These are phyloP conservation scores for Penicillium longicatenatum DNA, from an alignment of 495 filamentous ascomycete species.

Conservation along the genomic window DNA sequence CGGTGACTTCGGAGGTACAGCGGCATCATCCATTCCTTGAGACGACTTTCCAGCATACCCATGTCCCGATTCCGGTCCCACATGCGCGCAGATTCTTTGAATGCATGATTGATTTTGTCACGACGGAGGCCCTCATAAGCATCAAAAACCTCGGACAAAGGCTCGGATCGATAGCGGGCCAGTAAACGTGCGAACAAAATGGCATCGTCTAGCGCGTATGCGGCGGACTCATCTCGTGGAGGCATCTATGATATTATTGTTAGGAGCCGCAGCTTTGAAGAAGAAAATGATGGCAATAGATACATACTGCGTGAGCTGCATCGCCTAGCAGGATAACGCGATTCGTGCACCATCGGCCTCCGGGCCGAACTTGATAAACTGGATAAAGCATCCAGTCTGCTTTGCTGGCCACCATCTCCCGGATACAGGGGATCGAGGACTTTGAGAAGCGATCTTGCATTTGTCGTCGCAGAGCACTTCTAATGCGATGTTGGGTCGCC, in stretches of 20 bases:
- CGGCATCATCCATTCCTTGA: conserved; percentile 43
- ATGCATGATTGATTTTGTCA: conserved; percentile 51
- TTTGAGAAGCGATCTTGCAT: conserved; percentile 48
- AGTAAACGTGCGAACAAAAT: conserved; percentile 58
- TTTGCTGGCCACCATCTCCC: conserved; percentile 46
- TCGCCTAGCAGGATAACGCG: conserved; percentile 57
- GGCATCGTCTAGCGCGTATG: conserved; percentile 62
- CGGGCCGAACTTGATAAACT: conserved; percentile 55
- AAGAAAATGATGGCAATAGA: not conserved
- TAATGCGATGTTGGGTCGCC: conserved; percentile 42
- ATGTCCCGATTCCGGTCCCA: conserved; percentile 47
- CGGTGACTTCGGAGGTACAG: conserved; percentile 33
- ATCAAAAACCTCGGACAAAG: conserved; percentile 47
- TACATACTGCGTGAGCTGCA: conserved; percentile 60
- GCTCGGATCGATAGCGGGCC: conserved; percentile 34
- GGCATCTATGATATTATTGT: conserved; percentile 49
- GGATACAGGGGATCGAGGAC: conserved; percentile 48
- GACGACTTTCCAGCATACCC: conserved; percentile 39
- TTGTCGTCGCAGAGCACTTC: conserved; percentile 43
- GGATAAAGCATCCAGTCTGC: conserved; percentile 62
- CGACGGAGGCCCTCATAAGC: conserved; percentile 55
- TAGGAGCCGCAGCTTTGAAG: conserved; percentile 1
- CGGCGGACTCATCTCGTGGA: conserved; percentile 61
- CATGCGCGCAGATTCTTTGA: conserved; percentile 51
- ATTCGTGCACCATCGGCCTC: conserved; percentile 52